Conservation (phyloP, 257 asterid genomes). For the Capsicum chinense region DNA sequence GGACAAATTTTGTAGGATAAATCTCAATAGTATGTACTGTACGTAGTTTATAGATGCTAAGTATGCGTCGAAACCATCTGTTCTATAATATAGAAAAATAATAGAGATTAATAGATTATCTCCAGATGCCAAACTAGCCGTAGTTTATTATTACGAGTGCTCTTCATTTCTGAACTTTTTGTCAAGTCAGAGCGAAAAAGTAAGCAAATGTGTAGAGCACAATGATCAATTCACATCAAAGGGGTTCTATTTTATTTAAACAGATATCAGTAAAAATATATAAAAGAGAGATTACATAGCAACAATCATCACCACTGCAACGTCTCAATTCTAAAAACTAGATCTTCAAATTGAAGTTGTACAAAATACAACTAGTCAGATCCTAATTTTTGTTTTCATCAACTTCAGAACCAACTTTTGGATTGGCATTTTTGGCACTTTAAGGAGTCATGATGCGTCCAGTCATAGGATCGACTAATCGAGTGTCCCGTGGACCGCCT, state of each 20-base stretch:
- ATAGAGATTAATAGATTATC: background rate
- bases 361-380: background rate
- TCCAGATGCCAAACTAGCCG: background rate
- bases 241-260: background rate
- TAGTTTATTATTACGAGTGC: background rate
- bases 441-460: constrained; percentile 59
- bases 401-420: constrained; percentile 35
- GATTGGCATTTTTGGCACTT: constrained; percentile 21
- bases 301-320: constrained; percentile 11
- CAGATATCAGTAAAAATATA: background rate
- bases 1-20: too few species aligned
- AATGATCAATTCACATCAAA: background rate
- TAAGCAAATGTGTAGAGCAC: background rate
- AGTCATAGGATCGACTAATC: constrained; percentile 82
- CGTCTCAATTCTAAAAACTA: background rate
- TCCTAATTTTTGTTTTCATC: constrained; percentile 37
- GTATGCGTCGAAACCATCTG: too few species aligned
- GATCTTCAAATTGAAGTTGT: background rate
- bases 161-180: background rate
- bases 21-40: too few species aligned
- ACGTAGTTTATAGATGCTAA: too few species aligned
- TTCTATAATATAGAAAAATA: too few species aligned
- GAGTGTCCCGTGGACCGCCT: constrained; percentile 85
- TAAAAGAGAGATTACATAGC: background rate
- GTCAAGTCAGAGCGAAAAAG: background rate